Conservation (phyloP, 2,329 filamentous ascomycete species). For the Colletotrichum sidae region DNA sequence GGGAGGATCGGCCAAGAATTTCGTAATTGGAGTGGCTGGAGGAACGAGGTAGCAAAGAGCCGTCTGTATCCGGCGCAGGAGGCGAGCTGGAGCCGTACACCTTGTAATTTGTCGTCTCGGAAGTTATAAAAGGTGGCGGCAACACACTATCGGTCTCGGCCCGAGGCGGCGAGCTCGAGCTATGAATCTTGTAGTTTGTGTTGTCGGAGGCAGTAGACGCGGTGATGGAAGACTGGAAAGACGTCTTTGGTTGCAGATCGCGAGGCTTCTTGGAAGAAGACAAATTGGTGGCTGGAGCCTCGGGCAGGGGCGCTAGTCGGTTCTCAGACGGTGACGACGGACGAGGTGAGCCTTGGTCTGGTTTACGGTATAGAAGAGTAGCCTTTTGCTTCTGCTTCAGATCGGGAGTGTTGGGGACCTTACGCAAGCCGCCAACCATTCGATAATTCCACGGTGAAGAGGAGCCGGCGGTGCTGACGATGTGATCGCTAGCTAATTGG, state of each 20-base stretch:
- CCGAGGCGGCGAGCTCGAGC: constrained; percentile 55
- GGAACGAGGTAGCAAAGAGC: constrained; percentile 51
- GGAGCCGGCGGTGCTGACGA: constrained; percentile 36
- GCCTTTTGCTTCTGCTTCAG: constrained; percentile 53
- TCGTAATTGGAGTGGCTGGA: constrained; percentile 63
- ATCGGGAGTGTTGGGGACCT: constrained; percentile 60
- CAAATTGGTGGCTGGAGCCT: constrained; percentile 34
- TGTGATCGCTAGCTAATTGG: constrained; percentile 50
- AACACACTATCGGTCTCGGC: constrained; percentile 53
- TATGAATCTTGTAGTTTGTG: constrained; percentile 68
- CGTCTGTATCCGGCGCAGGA: constrained; percentile 52
- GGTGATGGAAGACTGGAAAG: constrained; percentile 45
- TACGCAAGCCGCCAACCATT: constrained; percentile 66
- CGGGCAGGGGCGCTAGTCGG: constrained; percentile 48
- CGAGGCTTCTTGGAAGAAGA: constrained; percentile 16
- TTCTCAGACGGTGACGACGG: constrained; percentile 40
- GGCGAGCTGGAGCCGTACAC: constrained; percentile 62
- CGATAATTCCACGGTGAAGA: constrained; percentile 65
- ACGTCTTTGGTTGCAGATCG: constrained; percentile 40
- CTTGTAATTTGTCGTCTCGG: constrained; percentile 67
- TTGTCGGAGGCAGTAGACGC: constrained; percentile 61
- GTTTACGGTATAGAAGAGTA: constrained; percentile 27
- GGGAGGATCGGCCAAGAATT: constrained; percentile 63
- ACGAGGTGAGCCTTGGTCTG: constrained; percentile 30
- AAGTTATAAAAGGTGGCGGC: constrained; percentile 54